Conservation (phyloP, 345 rosid species). For the Salix purpurea region DNA sequence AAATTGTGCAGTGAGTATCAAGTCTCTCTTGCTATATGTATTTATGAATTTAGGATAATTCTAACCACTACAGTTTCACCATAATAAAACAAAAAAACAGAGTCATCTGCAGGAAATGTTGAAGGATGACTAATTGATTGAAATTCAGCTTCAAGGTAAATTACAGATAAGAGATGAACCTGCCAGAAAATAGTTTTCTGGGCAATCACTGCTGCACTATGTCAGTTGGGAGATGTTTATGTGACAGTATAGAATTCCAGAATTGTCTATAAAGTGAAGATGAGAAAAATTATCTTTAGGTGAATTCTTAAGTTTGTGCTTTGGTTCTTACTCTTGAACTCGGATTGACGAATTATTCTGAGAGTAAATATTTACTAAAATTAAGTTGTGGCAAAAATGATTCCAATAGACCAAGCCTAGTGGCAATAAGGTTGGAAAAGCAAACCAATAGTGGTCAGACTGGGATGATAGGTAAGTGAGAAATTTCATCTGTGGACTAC, state of each 20-base stretch:
- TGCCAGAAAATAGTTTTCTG: no score
- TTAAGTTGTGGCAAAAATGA: neutral
- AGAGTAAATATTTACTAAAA: neutral
- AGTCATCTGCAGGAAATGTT: neutral
- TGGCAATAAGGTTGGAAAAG: neutral
- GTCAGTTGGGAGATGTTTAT: no score
- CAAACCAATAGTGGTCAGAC: neutral
- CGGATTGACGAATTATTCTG: neutral
- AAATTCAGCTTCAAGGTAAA: neutral
- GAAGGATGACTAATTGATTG: neutral
- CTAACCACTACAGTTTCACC: neutral
- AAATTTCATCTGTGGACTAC: neutral
- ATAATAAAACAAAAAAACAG: neutral
- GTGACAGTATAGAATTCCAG: no score
- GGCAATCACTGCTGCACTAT: no score
- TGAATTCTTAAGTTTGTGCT: neutral
- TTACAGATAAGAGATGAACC: no score
- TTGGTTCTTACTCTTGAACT: neutral
- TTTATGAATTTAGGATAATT: neutral
- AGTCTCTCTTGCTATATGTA: neutral
- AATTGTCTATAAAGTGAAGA: neutral
- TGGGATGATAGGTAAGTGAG: neutral
- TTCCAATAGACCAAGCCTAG: neutral
- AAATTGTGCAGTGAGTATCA: neutral
- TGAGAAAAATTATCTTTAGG: neutral